A percentile compares a stretch with the other conserved stretches of the same genome.
phyloP scores from a whole-genome alignment of 2,329 filamentous ascomycete genomes.

The Ophiocordyceps camponoti-leonardi region DNA sequence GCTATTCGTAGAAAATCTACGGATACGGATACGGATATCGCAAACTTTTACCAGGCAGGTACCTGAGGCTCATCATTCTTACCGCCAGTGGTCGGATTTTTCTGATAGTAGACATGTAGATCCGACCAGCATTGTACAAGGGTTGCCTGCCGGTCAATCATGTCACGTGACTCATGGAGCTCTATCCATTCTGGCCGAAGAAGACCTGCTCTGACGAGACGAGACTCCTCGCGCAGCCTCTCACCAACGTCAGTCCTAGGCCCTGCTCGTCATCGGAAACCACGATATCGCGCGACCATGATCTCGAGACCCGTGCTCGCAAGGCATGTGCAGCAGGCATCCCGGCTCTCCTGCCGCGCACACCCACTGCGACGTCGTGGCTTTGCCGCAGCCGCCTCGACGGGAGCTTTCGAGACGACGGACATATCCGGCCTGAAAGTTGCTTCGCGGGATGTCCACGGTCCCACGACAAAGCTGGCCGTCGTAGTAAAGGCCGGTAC shows the following conservation, averaged over 20 bases:
- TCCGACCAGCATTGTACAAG: too few relatives aligned
- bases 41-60: too few relatives aligned
- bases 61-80: too few relatives aligned
- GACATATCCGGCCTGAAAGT: constrained; percentile 83
- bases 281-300: constrained; percentile 41
- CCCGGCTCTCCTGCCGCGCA: constrained; percentile 40
- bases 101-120: neutral
- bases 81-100: neutral
- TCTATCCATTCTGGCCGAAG: neutral
- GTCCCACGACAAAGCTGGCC: constrained; percentile 79
- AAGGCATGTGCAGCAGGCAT: constrained; percentile 39
- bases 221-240: constrained; percentile 1
- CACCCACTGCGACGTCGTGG: constrained; percentile 30
- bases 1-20: neutral
- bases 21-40: neutral
- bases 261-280: constrained; percentile 13
- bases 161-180: neutral
- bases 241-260: constrained; percentile 19
- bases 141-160: neutral
- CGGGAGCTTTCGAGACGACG: constrained; percentile 75
- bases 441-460: constrained; percentile 75
- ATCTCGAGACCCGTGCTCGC: constrained; percentile 44
- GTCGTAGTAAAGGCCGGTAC: constrained; percentile 90
- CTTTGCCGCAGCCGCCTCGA: constrained; percentile 42
- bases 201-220: neutral